Evolutionary conservation across 2,329 filamentous ascomycete genomes (phyloP), one percentile per base, ranked within the genome.

Genomic region (Fusarium nodosum): DNA sequence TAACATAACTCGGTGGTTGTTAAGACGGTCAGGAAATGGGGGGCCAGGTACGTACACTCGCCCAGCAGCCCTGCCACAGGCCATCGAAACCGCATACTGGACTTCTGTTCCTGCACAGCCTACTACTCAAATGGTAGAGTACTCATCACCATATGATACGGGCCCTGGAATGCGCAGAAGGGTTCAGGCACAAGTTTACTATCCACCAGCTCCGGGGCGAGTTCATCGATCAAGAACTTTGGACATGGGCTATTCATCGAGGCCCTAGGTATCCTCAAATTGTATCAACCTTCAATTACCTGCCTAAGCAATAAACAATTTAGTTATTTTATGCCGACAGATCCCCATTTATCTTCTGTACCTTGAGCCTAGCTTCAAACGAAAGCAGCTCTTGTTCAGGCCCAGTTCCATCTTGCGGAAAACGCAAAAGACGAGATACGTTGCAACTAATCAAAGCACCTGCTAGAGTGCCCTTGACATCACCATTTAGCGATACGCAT

Each of bases 1-100:
- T 24, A 79, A 78, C 60, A 57, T 79, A 13, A 42, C 74, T 22
- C 59, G 67, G 7, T 79, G 78, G 78, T 45, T 78, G 16, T 56
- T 70, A n/a, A 69, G 74, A 36, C 67, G 64, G 52, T 51, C 60
- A 26, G 48, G 38, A 28, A 58, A 57, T 20, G 60, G 45, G 13
- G 57, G 44, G 22, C 52, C 54, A 44, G 59, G 61, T 16, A 28
- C 53, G 18, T 72, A 70, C 28, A 56, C 63, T 7, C 54, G 57
- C 3, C 58, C 60, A 12, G 22, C 33, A 34, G 50, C 62, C 50
- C 53, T 69, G 47, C 47, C 60, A 3, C 72, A 69, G 44, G 20
- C 58, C 6, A 11, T 55, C 15, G 59, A 55, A 30, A 36, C 65
- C 12, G 18, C 56, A 20, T 62, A 71, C 36, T 68, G 55, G 56